These are phyloP conservation scores for Dendrocalamus latiflorus DNA, from an alignment of 202 grass and related monocot species.

Conservation along the genomic window DNA sequence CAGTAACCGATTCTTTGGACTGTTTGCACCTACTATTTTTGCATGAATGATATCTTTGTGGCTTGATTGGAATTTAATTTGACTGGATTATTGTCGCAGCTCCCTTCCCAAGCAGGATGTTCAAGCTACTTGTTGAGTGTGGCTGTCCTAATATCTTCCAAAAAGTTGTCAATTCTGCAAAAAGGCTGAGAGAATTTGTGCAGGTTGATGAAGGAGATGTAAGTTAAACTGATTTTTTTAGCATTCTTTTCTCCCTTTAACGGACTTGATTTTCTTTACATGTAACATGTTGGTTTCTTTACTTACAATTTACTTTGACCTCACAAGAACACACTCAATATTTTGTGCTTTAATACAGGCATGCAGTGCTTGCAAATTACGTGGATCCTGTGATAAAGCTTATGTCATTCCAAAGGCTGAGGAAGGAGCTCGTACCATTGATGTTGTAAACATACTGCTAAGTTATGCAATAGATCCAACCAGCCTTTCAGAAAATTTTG, in stretches of 20 bases:
- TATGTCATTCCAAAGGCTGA: no score
- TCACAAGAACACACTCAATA: neutral
- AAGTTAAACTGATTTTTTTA: constrained; percentile 37
- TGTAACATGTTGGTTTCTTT: neutral
- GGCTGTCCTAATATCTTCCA: constrained; percentile 73
- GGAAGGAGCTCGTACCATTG: constrained; percentile 52
- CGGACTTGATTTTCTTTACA: neutral
- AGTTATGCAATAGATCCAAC: constrained; percentile 63
- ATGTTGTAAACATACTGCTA: constrained; percentile 78
- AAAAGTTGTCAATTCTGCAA: constrained; percentile 79
- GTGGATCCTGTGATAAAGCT: constrained; percentile 83
- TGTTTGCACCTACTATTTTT: neutral
- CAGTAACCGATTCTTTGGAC: neutral
- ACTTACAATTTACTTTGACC: constrained; percentile 7
- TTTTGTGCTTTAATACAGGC: constrained; percentile 48
- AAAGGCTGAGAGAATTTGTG: constrained; percentile 74
- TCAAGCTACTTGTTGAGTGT: constrained; percentile 54
- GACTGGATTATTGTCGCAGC: no score
- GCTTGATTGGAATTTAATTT: constrained; percentile 18
- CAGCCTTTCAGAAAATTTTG: constrained; percentile 49
- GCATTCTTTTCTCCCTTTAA: neutral
- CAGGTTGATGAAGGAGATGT: constrained; percentile 76
- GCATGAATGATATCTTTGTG: constrained; percentile 5
- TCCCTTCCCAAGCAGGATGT: constrained; percentile 69
- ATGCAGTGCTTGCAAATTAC: constrained; percentile 68